Evolutionary conservation across 2,329 filamentous ascomycete genomes (phyloP).

Genomic region (Aspergillus jensenii): DNA sequence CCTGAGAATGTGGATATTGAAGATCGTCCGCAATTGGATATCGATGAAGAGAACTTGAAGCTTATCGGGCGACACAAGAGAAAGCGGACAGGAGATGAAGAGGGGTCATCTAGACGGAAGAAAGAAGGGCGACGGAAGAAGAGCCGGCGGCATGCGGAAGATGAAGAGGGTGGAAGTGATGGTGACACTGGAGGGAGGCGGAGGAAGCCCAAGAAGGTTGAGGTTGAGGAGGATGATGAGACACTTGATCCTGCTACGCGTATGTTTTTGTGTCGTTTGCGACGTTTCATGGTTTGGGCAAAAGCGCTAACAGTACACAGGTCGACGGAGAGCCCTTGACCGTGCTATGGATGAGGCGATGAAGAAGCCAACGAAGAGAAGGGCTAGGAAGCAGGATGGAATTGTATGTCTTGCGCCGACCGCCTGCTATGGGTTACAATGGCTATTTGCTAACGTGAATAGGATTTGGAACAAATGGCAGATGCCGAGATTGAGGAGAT

Average conservation of each 20-base stretch:
- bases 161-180: slow-evolving; percentile 53
- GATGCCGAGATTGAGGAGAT: slow-evolving; percentile 87
- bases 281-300: not conserved
- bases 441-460: slow-evolving; percentile 13
- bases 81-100: slow-evolving; percentile 62
- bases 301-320: slow-evolving; percentile 33
- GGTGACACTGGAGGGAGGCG: slow-evolving; percentile 49
- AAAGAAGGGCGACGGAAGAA: slow-evolving; percentile 58
- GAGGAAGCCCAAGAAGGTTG: slow-evolving; percentile 53
- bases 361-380: slow-evolving; percentile 73
- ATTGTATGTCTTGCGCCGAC: slow-evolving; percentile 62
- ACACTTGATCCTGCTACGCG: slow-evolving; percentile 80
- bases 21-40: slow-evolving; percentile 57
- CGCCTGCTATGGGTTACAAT: not conserved
- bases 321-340: slow-evolving; percentile 77
- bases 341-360: slow-evolving; percentile 83
- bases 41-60: slow-evolving; percentile 63
- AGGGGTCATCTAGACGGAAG: slow-evolving; percentile 70
- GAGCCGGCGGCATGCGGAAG: slow-evolving; percentile 70
- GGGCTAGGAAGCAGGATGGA: slow-evolving; percentile 77
- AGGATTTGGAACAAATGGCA: slow-evolving; percentile 88
- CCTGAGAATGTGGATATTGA: slow-evolving; percentile 61
- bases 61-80: slow-evolving; percentile 64
- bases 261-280: slow-evolving; percentile 35
- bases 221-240: slow-evolving; percentile 71